A percentile compares a stretch with the other conserved stretches of the same genome.
These are phyloP conservation scores for Auricularia heimuer DNA, from an alignment of 768 basidiomycete genomes.

Conservation along the genomic window DNA sequence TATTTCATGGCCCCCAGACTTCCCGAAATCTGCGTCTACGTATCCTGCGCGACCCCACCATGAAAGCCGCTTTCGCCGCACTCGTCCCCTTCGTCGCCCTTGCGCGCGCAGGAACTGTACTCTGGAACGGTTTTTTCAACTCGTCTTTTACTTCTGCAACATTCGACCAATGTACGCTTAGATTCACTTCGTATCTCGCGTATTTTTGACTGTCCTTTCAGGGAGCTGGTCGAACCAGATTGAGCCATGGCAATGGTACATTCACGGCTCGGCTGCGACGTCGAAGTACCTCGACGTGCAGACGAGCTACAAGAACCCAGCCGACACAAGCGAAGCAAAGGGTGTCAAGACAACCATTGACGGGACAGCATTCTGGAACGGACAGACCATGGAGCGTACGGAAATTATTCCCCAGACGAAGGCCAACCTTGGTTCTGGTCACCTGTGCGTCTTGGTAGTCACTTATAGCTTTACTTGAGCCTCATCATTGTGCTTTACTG, in stretches of 20 bases:
- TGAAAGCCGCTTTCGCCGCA: conserved; percentile 14
- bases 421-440: conserved; percentile 45
- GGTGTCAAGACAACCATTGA: conserved; percentile 44
- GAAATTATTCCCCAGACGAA: conserved; percentile 34
- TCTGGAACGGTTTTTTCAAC: conserved; percentile 51
- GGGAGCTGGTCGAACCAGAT: conserved; percentile 50
- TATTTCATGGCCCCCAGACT: not conserved
- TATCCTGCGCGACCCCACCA: conserved; percentile 2
- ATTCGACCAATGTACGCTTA: conserved; percentile 42
- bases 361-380: conserved; percentile 33
- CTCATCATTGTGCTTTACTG: too few species aligned
- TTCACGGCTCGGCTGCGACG: conserved; percentile 44
- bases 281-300: conserved; percentile 43
- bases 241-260: conserved; percentile 49
- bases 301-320: conserved; percentile 49
- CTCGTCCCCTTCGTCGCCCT: conserved; percentile 15
- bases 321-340: conserved; percentile 36
- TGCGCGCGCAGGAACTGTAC: conserved; percentile 37
- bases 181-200: not conserved
- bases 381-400: conserved; percentile 34
- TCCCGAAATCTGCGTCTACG: not conserved
- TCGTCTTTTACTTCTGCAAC: conserved; percentile 32
- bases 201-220: conserved; percentile 11
- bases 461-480: not conserved
- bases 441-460: conserved; percentile 27